Evolutionary conservation across 1,284 basidiomycete species (phyloP), one percentile per base, ranked within the genome.

Genomic region (Ustilago shanxiensis): DNA sequence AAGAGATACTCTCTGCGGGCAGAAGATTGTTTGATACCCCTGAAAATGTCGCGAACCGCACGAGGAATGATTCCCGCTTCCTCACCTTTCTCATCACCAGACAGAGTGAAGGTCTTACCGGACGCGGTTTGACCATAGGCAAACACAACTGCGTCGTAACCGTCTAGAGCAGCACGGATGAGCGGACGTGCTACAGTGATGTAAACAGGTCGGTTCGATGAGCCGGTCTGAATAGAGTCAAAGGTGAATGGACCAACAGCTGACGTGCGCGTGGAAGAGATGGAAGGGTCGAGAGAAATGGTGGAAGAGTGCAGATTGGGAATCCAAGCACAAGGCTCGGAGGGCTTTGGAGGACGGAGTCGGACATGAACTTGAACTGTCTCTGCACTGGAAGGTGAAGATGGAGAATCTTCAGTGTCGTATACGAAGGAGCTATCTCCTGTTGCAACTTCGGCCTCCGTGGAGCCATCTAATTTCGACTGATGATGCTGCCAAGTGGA

Each of bases 161-260:
- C 83, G 24, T 74, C 79, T 29, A 85, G 65, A 22, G 77, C 76
- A 2, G 84, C 83, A 70, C 81, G 70, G 0, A 98, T 94, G 81
- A 98, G 93, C 1, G 92, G 92, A 13, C 91, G 90, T 0, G 94
- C 95, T 1, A 94, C 92, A 5, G 92, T 90, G 35, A 90, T 90
- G 86, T 98, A 99, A 0, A 96, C 89, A 0, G 91, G 90, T 72
- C 92, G 92, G 67, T 98, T 99, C 63, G 92, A 90, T 1, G 92
- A 91, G 0, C 92, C 92, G 1, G 91, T 93, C 51, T 94, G 90
- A 64, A 95, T 89, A 72, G 92, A 89, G 86, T 95, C 91, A 86
- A 82, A 60, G 66, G 82, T 26, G 72, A 81, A 63, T 80, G 83
- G 73, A 39, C 66, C 66, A n/a, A 59, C 63, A 10, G 77, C 73